These are phyloP conservation scores for Vachellia collinsii DNA, from an alignment of 306 rosid species.

Conservation along the genomic window DNA sequence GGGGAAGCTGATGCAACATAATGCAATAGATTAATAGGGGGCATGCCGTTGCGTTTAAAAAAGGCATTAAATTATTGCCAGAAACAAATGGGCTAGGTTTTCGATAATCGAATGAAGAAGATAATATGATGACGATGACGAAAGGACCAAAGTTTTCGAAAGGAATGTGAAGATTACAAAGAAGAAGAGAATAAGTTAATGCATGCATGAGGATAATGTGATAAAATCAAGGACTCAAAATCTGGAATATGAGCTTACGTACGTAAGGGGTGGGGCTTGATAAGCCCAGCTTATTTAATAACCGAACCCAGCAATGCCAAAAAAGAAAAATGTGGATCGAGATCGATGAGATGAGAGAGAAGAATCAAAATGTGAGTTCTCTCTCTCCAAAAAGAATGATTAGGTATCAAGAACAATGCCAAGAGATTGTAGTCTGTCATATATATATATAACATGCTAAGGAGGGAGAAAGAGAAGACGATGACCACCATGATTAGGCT, in stretches of 20 bases:
- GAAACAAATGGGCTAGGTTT: not conserved
- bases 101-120: not conserved
- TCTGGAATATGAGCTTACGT: constrained; percentile 22
- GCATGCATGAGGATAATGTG: not conserved
- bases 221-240: not conserved
- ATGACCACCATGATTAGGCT: constrained; percentile 17
- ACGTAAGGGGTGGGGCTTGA: not conserved
- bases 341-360: constrained; percentile 28
- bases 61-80: not conserved
- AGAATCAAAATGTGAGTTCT: constrained; percentile 38
- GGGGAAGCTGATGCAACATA: not conserved
- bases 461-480: constrained; percentile 21
- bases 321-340: not conserved
- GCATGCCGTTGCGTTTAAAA: not conserved
- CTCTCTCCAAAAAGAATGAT: constrained; percentile 25
- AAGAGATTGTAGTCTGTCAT: not conserved
- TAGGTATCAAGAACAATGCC: not conserved
- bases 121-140: not conserved
- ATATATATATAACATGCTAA: not conserved
- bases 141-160: not conserved
- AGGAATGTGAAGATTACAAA: not conserved
- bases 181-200: not conserved
- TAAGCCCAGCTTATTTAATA: constrained; percentile 27
- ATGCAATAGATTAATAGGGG: not conserved
- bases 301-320: constrained; percentile 35